Conservation (phyloP, 768 basidiomycete genomes). For the Agrocybe praecox region DNA sequence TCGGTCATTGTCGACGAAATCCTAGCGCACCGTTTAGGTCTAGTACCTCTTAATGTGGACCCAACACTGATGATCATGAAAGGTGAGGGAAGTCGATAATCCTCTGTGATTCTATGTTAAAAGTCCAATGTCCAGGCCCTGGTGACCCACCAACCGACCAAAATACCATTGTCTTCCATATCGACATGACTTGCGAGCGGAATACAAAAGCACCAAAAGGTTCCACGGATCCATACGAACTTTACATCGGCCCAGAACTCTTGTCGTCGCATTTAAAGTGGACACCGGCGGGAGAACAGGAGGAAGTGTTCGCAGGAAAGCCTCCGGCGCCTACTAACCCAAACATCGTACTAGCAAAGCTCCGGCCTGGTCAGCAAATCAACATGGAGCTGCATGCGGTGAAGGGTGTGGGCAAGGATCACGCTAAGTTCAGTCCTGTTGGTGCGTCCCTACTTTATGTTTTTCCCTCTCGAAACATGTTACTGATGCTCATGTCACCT, state of each 20-base stretch:
- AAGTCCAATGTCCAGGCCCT: slow-evolving; percentile 35
- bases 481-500: not conserved
- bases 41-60: slow-evolving; percentile 88
- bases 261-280: slow-evolving; percentile 71
- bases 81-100: no score
- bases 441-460: slow-evolving; percentile 48
- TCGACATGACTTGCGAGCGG: slow-evolving; percentile 69
- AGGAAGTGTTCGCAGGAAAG: slow-evolving; percentile 49
- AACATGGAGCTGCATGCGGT: slow-evolving; percentile 88
- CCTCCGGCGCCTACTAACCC: slow-evolving; percentile 70
- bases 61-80: slow-evolving; percentile 71
- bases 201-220: slow-evolving; percentile 56
- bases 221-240: slow-evolving; percentile 55
- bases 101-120: no score
- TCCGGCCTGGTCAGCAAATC: slow-evolving; percentile 89
- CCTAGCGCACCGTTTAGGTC: slow-evolving; percentile 87
- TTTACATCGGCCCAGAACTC: slow-evolving; percentile 76
- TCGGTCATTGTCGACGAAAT: slow-evolving; percentile 94
- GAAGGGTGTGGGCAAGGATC: slow-evolving; percentile 92
- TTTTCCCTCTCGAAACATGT: not conserved
- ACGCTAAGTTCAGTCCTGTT: slow-evolving; percentile 96
- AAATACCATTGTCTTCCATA: slow-evolving; percentile 88
- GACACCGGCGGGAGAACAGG: slow-evolving; percentile 85
- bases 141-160: slow-evolving; percentile 78
- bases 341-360: slow-evolving; percentile 88